These are phyloP conservation scores for Aspergillus japonicus DNA, from an alignment of 2,329 filamentous ascomycete genomes.

Conservation along the genomic window DNA sequence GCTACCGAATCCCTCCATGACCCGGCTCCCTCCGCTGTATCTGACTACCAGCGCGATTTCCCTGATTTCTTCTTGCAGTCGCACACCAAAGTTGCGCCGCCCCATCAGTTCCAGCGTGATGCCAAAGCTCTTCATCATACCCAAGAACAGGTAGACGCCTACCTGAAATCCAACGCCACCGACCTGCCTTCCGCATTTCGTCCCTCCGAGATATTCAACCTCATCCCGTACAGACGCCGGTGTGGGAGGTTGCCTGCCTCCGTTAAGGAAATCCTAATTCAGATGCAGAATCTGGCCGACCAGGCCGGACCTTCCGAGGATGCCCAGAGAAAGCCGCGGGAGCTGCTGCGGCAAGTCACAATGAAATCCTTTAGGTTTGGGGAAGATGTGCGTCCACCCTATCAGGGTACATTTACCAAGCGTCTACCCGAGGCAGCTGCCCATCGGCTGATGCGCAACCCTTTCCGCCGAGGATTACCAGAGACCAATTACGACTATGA, in stretches of 20 bases:
- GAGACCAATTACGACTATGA: constrained; percentile 65
- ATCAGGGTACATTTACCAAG: constrained; percentile 61
- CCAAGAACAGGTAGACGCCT: constrained; percentile 50
- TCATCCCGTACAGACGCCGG: constrained; percentile 39
- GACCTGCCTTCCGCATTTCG: constrained; percentile 25
- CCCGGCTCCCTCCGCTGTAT: constrained; percentile 29
- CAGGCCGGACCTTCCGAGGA: constrained; percentile 25
- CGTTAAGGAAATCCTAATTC: constrained; percentile 63
- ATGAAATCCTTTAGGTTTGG: constrained; percentile 60
- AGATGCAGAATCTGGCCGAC: constrained; percentile 50
- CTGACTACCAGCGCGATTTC: constrained; percentile 69
- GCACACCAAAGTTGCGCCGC: constrained; percentile 67
- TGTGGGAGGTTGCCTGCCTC: constrained; percentile 32
- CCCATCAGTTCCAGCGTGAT: constrained; percentile 57
- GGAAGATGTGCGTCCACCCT: constrained; percentile 64
- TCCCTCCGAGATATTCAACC: constrained; percentile 37
- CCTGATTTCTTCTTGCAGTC: constrained; percentile 77
- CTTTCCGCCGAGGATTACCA: constrained; percentile 51
- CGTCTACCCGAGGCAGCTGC: constrained; percentile 41
- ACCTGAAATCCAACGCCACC: constrained; percentile 19
- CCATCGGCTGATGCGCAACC: constrained; percentile 54
- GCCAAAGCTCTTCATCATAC: constrained; percentile 56
- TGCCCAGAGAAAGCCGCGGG: constrained; percentile 30
- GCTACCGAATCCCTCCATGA: constrained; percentile 20
- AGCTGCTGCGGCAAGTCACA: constrained; percentile 49